Percentiles rank a stretch among this genome's conserved stretches.
phyloP scores from a whole-genome alignment of 495 filamentous ascomycete species.

The Platismatia glauca region DNA sequence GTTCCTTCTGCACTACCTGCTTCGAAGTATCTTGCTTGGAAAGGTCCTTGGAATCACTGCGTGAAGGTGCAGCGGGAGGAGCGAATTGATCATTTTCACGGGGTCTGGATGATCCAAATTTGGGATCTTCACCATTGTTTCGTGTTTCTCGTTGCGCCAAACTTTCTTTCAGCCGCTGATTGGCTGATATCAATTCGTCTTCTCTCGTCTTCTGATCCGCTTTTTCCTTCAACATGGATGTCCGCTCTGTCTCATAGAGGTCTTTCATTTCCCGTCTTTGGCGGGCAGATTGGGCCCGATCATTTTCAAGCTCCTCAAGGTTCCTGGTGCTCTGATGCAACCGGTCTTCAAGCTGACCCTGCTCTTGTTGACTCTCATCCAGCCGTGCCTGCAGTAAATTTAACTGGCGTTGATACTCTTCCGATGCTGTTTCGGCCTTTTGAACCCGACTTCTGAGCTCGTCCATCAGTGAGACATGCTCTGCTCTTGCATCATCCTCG shows the following conservation, averaged over 20 bases:
- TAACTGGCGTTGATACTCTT: conserved; percentile 73
- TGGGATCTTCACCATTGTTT: conserved; percentile 53
- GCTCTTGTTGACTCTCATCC: conserved; percentile 76
- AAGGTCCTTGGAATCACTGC: conserved; percentile 74
- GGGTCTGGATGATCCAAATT: conserved; percentile 38
- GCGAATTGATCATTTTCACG: conserved; percentile 69
- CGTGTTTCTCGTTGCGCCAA: conserved; percentile 60
- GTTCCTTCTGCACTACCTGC: conserved; percentile 86
- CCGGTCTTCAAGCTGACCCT: conserved; percentile 74
- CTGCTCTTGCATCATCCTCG: conserved; percentile 54
- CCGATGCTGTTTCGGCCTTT: conserved; percentile 68
- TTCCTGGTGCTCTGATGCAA: conserved; percentile 73
- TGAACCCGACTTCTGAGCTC: conserved; percentile 74
- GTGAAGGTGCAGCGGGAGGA: conserved; percentile 70
- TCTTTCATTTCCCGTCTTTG: conserved; percentile 81
- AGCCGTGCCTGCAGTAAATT: conserved; percentile 77
- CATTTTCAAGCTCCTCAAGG: conserved; percentile 68
- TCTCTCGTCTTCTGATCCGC: conserved; percentile 74
- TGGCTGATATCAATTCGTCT: conserved; percentile 79
- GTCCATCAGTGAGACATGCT: conserved; percentile 72
- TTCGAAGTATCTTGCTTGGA: conserved; percentile 84
- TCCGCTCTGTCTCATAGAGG: conserved; percentile 83
- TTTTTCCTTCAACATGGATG: conserved; percentile 79
- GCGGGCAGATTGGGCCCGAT: conserved; percentile 67
- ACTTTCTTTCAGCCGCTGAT: conserved; percentile 83